Percentiles rank a stretch among this genome's conserved stretches.
Conservation (phyloP, 768 basidiomycete genomes). For the Epithele typhae region DNA sequence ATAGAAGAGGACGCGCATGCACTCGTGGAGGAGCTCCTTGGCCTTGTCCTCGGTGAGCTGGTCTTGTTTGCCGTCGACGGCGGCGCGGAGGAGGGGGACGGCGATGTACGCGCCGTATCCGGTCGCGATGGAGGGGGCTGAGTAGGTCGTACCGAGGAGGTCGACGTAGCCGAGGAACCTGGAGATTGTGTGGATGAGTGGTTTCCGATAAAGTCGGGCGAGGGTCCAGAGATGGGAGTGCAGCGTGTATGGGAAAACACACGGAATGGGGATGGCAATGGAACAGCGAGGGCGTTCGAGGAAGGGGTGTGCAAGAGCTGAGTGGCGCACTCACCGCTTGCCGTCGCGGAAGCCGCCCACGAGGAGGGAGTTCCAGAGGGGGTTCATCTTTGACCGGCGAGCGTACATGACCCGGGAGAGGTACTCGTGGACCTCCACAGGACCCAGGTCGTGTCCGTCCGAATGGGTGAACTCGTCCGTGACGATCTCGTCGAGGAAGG, state of each 20-base stretch:
- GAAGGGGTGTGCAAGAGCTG: not conserved
- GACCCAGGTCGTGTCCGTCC: conserved; percentile 82
- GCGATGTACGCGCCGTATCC: conserved; percentile 94
- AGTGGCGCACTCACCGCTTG: conserved; percentile 49
- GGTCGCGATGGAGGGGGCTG: conserved; percentile 89
- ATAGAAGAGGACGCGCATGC: conserved; percentile 94
- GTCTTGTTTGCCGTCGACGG: conserved; percentile 80
- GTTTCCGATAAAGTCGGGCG: too few species aligned
- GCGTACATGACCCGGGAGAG: conserved; percentile 88
- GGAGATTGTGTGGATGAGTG: too few species aligned
- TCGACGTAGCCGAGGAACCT: conserved; percentile 96
- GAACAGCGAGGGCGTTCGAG: not conserved
- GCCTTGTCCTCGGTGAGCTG: conserved; percentile 77
- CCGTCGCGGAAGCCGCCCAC: conserved; percentile 91
- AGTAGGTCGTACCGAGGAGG: conserved; percentile 93
- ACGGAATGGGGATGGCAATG: not conserved
- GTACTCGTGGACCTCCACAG: conserved; percentile 90
- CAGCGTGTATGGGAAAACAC: not conserved
- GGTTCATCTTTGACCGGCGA: conserved; percentile 83
- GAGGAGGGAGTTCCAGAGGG: conserved; percentile 91
- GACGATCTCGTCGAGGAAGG: conserved; percentile 69
- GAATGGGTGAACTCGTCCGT: conserved; percentile 75
- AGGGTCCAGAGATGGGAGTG: not conserved
- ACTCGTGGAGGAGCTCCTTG: conserved; percentile 68
- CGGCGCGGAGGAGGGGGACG: conserved; percentile 85